phyloP scores from a whole-genome alignment of 768 basidiomycete genomes.

The Boletus coccyginus region DNA sequence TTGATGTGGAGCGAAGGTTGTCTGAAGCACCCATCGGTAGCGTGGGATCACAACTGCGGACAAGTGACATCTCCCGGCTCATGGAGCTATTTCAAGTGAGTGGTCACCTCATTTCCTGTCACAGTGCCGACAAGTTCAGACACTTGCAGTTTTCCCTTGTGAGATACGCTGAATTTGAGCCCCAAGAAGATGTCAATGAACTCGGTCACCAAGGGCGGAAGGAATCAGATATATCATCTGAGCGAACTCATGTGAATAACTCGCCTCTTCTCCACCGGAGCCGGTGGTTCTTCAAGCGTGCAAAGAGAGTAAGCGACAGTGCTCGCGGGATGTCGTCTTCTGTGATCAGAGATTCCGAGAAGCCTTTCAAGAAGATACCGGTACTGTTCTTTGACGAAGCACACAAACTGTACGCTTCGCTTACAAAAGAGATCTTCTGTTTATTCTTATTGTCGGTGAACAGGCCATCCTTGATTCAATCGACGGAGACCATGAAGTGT shows the following conservation, averaged over 20 bases:
- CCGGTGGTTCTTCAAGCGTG: conserved; percentile 29
- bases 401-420: conserved; percentile 62
- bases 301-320: conserved; percentile 24
- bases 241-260: conserved; percentile 41
- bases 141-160: conserved; percentile 57
- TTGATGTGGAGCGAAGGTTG: conserved; percentile 64
- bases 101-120: neutral
- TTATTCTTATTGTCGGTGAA: conserved; percentile 1
- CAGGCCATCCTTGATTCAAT: conserved; percentile 74
- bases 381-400: conserved; percentile 86
- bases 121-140: neutral
- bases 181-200: conserved; percentile 31
- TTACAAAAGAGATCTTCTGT: neutral
- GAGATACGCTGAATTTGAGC: conserved; percentile 70
- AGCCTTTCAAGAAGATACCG: conserved; percentile 62
- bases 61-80: conserved; percentile 76
- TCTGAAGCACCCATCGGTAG: conserved; percentile 42
- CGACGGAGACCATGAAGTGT: conserved; percentile 78
- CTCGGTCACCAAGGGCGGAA: conserved; percentile 25
- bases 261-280: conserved; percentile 27
- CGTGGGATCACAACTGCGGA: conserved; percentile 54
- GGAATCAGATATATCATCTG: conserved; percentile 36
- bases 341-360: conserved; percentile 32
- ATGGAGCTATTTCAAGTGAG: conserved; percentile 82
- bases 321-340: conserved; percentile 33